Percentiles rank a stretch among this genome's conserved stretches.
Conservation (phyloP, 768 basidiomycete species). For the Leucosporidium yakuticum region DNA sequence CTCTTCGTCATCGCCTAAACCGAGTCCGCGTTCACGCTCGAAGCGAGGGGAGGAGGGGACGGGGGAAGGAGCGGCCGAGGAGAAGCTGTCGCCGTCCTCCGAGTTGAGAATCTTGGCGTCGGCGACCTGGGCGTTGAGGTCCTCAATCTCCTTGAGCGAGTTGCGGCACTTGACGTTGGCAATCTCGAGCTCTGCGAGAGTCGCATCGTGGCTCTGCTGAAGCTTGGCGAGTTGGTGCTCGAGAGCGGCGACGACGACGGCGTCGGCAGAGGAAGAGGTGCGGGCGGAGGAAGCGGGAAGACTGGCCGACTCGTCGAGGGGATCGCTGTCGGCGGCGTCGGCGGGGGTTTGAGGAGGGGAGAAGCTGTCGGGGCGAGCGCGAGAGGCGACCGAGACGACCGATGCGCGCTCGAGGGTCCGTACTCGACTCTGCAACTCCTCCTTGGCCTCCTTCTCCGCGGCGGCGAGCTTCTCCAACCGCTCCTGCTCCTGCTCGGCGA, state of each 20-base stretch:
- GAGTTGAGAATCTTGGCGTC: slow-evolving; percentile 59
- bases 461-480: slow-evolving; percentile 63
- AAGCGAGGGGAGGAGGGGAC: no score
- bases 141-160: slow-evolving; percentile 84
- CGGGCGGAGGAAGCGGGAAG: slow-evolving; percentile 40
- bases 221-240: slow-evolving; percentile 64
- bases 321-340: slow-evolving; percentile 21
- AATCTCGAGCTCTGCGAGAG: slow-evolving; percentile 68
- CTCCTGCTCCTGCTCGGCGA: slow-evolving; percentile 58
- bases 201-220: slow-evolving; percentile 74
- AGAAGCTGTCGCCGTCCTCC: slow-evolving; percentile 4
- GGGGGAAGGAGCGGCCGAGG: slow-evolving; percentile 5
- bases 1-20: slow-evolving; percentile 9
- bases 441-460: slow-evolving; percentile 65
- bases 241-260: slow-evolving; percentile 43
- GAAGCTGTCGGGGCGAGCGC: slow-evolving; percentile 22
- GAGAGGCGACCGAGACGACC: neutral
- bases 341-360: slow-evolving; percentile 39
- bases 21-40: neutral
- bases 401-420: slow-evolving; percentile 30
- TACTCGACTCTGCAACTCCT: slow-evolving; percentile 55
- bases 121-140: slow-evolving; percentile 81
- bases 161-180: slow-evolving; percentile 79
- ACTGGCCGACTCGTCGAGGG: slow-evolving; percentile 35
- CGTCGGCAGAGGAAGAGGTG: slow-evolving; percentile 40